A percentile compares a stretch with the other conserved stretches of the same genome.
Conservation (phyloP, 179 eudicot species). For the Carnegiea gigantea region DNA sequence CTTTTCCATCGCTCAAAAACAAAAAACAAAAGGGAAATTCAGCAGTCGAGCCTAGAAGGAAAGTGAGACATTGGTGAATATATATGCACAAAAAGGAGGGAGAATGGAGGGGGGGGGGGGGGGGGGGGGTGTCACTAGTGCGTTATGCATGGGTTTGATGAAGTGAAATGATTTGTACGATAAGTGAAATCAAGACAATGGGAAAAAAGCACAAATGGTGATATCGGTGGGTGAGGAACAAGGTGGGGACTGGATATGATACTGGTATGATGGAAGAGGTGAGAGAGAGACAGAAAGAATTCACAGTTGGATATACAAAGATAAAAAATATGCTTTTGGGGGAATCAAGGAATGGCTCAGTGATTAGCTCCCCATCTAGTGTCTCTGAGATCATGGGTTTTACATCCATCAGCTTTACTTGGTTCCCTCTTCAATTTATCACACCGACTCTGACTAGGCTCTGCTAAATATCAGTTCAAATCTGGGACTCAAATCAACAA, state of each 20-base stretch:
- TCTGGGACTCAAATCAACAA: neutral
- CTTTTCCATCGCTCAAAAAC: constrained; percentile 39
- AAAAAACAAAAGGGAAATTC: neutral
- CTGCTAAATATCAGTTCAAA: neutral
- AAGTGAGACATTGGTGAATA: constrained; percentile 14
- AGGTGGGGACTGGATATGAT: constrained; percentile 32
- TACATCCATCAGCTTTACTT: neutral
- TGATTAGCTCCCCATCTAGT: neutral
- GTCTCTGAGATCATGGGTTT: neutral
- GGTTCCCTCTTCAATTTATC: neutral
- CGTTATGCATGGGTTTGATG: constrained; percentile 26
- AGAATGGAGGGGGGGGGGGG: neutral
- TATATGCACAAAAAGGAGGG: neutral
- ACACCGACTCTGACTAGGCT: neutral
- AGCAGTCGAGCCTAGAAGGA: constrained; percentile 12
- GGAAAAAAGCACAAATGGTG: constrained; percentile 27
- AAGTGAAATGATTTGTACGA: constrained; percentile 18
- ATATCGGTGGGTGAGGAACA: constrained; percentile 36
- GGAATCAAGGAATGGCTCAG: neutral
- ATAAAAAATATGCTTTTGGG: neutral
- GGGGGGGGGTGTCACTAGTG: constrained; percentile 8
- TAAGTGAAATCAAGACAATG: neutral
- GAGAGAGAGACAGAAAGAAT: neutral
- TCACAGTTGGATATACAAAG: constrained; percentile 2
- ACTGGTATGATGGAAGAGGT: constrained; percentile 23